Evolutionary conservation across 495 filamentous ascomycete genomes (phyloP), one percentile per base, ranked within the genome.

Genomic region (Talaromyces trachyspermus): DNA sequence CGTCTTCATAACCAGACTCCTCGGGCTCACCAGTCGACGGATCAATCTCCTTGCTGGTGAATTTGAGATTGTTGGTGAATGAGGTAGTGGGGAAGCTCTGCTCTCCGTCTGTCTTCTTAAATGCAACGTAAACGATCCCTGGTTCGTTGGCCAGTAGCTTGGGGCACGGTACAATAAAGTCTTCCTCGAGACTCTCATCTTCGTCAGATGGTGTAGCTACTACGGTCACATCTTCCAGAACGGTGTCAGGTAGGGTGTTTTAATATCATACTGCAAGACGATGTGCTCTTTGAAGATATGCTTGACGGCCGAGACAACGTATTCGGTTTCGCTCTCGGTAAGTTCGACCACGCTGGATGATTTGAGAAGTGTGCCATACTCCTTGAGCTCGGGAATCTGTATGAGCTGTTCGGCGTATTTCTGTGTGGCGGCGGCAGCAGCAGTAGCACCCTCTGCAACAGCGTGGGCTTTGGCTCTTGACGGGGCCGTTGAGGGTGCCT

Each of bases 261-360:
- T 96, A 63, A 99, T 81, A 56, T 96, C 88, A 67, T 95, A 97
- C 63, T 99, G 94, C 42, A 99, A 69, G 11, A 99, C 94, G 52
- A 97, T 76, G 57, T 97, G 86, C 60, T 95, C 87, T 65, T 90
- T 91, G 81, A 95, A 97, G 57, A 97, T 84, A 56, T 99, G 94
- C 70, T 97, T 99, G 65, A 96, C 76, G 8, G 88, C 87, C 14
- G 76, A 77, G 30, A 97, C 94, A 38, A 96, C 89, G 55, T 99
- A 99, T 68, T 99, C 92, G 12, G 92, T 96, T 65, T 97, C 92
- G 51, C 87, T 86, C 64, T 99, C 92, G 18, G 92, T 95, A 24
- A 99, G 78, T 64, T 95, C 91, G 35, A 95, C 86, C 39, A 85
- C 68, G 18, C 78, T 61, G 32, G 88, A 94, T 14, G 89, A 95